Evolutionary conservation across 441 rosid species (phyloP).

Genomic region (Lagerstroemia fauriei): DNA sequence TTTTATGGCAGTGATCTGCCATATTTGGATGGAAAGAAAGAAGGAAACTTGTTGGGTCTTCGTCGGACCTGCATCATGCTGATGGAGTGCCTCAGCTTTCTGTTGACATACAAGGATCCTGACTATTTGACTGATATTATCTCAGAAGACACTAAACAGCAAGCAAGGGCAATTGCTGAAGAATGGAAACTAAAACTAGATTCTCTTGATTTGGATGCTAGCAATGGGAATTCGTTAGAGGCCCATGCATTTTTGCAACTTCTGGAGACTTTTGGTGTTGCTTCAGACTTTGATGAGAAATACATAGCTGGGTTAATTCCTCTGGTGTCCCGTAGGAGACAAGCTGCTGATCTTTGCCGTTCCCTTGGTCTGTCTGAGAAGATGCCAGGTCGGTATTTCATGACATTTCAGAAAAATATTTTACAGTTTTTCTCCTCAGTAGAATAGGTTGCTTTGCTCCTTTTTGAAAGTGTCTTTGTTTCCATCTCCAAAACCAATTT

Average conservation of each 20-base stretch:
- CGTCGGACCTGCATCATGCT: slow-evolving; percentile 95
- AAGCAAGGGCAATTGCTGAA: slow-evolving; percentile 73
- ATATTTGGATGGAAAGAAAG: slow-evolving; percentile 77
- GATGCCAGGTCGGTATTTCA: slow-evolving; percentile 77
- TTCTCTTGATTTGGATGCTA: slow-evolving; percentile 70
- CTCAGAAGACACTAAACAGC: slow-evolving; percentile 58
- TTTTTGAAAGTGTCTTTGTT: too few relatives aligned
- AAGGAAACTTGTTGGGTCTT: slow-evolving; percentile 74
- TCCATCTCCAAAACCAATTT: too few relatives aligned
- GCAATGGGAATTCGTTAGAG: slow-evolving; percentile 96
- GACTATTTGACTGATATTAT: slow-evolving; percentile 54
- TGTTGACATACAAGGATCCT: slow-evolving; percentile 51
- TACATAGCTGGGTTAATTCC: slow-evolving; percentile 75
- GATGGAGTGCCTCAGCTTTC: slow-evolving; percentile 88
- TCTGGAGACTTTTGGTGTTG: slow-evolving; percentile 79
- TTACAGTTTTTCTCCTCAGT: neutral
- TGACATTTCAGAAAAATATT: neutral
- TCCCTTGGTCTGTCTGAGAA: slow-evolving; percentile 77
- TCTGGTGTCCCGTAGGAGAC: slow-evolving; percentile 96
- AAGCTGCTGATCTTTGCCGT: slow-evolving; percentile 90
- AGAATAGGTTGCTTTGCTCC: neutral
- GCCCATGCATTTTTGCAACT: slow-evolving; percentile 98
- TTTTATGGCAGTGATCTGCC: slow-evolving; percentile 66
- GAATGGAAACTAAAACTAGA: slow-evolving; percentile 88
- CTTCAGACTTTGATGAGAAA: slow-evolving; percentile 70